Evolutionary conservation across 2,329 filamentous ascomycete species (phyloP), one percentile per base, ranked within the genome.

Genomic region (Penicillium verrucosum): DNA sequence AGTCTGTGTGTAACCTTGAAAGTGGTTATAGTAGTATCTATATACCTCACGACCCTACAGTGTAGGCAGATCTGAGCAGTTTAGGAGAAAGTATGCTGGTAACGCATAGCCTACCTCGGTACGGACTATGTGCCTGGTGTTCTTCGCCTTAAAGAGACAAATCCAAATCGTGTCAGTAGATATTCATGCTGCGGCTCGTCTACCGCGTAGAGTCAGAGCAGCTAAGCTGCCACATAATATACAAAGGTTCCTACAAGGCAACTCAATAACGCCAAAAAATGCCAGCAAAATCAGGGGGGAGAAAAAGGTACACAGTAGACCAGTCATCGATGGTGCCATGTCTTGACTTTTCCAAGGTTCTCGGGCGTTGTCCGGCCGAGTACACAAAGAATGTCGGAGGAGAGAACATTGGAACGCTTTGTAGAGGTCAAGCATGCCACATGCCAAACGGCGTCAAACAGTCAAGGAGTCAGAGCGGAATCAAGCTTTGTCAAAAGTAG

Each of bases 201-300:
- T 27, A 42, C 52, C 52, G 45, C 52, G 14, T 46, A 43, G 43
- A 56, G 16, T 37, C 53, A 52, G 48, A 34, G 21, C 45, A 54
- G 51, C 47, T 21, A 49, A 42, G 49, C 46, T 52, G 41, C 56
- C 43, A 57, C 48, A 52, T 57, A 64, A 62, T 48, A 44, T 54
- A 60, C 54, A 58, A 27, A 34, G 47, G 36, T 57, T 54, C 50
- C 29, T 48, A 58, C 46, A 42, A 55, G 44, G 38, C 57, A 58
- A 56, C 46, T 51, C 51, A 62, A 57, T 46, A 61, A 66, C 64
- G 64, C 64, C 64, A 56, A 51, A 63, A 63, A 63, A 66, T 66
- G 64, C 64, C 64, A 60, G 38, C 25, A 56, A 56, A 62, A 53
- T 54, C 43, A 59, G n/a, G 25, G 12, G 16, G 43, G 16, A 42